phyloP scores from a whole-genome alignment of 225 moss, liverwort and hornwort genomes.

The Sphagnum contortum region DNA sequence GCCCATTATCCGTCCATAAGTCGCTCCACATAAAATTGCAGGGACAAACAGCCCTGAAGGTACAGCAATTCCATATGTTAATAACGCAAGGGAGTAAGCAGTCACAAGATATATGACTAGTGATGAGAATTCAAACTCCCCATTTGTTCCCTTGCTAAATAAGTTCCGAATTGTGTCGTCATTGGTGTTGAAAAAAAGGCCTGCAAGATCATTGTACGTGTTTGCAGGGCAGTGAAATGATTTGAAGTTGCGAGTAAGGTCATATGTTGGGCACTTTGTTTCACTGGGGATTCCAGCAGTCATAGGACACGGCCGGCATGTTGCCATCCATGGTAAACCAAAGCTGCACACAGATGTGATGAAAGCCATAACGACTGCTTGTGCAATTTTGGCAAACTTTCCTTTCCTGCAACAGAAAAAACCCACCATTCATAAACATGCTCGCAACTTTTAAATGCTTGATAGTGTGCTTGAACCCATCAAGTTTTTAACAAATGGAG shows the following conservation, averaged over 20 bases:
- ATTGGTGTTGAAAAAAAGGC: slow-evolving; percentile 46
- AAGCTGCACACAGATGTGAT: slow-evolving; percentile 35
- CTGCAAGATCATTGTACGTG: slow-evolving; percentile 40
- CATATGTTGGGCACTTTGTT: slow-evolving; percentile 26
- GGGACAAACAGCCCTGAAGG: slow-evolving; percentile 50
- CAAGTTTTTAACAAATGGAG: not conserved
- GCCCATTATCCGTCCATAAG: slow-evolving; percentile 33
- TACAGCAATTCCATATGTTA: slow-evolving; percentile 39
- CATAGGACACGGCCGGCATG: slow-evolving; percentile 29
- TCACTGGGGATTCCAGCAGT: not conserved
- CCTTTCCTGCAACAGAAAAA: slow-evolving; percentile 15
- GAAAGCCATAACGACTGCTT: slow-evolving; percentile 21
- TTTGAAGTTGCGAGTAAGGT: slow-evolving; percentile 35
- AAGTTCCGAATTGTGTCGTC: slow-evolving; percentile 46
- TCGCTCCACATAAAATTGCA: slow-evolving; percentile 38
- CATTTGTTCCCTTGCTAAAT: slow-evolving; percentile 25
- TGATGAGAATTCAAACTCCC: slow-evolving; percentile 24
- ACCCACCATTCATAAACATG: not conserved
- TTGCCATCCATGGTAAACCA: slow-evolving; percentile 27
- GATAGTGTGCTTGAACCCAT: too few relatives aligned
- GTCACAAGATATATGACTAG: slow-evolving; percentile 26
- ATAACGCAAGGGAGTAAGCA: slow-evolving; percentile 22
- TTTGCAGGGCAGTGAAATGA: slow-evolving; percentile 27
- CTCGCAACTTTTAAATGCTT: too few relatives aligned
- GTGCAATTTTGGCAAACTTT: slow-evolving; percentile 18